Conservation (phyloP, 331 rosid species). For the Arachis monticola region DNA sequence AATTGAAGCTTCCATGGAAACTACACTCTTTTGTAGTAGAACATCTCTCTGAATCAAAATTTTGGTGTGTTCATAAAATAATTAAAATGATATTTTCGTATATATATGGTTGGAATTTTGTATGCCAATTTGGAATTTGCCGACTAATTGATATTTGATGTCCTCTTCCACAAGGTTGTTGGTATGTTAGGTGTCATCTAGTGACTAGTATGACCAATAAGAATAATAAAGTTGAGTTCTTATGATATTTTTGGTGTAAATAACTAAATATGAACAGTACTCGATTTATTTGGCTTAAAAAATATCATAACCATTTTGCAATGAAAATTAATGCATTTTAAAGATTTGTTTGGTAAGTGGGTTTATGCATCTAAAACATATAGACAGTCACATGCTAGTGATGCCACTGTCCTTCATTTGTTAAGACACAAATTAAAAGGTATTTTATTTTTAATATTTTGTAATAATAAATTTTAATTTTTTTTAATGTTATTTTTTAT, state of each 20-base stretch:
- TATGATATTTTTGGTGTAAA: no score
- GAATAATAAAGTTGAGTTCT: not conserved
- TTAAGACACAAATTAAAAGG: no score
- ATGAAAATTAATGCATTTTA: not conserved
- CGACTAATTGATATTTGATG: slow-evolving; percentile 11
- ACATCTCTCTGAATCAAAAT: not conserved
- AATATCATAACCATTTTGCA: not conserved
- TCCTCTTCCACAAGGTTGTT: not conserved
- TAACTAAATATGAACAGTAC: no score
- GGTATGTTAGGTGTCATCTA: not conserved
- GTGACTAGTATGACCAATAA: not conserved
- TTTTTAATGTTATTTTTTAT: no score
- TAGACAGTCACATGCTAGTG: no score
- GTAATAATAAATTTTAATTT: no score
- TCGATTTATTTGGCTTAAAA: not conserved
- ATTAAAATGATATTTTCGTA: not conserved
- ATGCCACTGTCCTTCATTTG: no score
- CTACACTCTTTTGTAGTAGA: not conserved
- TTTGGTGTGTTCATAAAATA: not conserved
- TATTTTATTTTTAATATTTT: no score
- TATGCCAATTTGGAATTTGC: slow-evolving; percentile 21
- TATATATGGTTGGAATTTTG: slow-evolving; percentile 8
- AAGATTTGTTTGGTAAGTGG: no score
- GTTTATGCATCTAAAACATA: no score
- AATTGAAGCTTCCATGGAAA: slow-evolving; percentile 9